Conservation (phyloP, 257 asterid genomes). For the Salvia miltiorrhiza region DNA sequence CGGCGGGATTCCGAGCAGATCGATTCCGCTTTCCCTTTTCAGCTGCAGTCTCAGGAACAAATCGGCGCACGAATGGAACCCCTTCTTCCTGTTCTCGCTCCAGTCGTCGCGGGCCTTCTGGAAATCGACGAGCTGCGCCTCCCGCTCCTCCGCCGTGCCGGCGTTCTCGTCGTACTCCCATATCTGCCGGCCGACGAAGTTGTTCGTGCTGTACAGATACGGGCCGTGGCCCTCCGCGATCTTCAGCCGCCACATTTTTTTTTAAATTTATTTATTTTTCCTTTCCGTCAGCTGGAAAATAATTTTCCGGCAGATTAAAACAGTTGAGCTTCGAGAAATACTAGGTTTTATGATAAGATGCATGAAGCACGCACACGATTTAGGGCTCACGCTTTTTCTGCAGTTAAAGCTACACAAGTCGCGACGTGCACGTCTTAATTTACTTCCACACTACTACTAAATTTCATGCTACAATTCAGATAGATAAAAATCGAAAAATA, state of each 20-base stretch:
- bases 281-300: not conserved
- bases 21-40: constrained; percentile 50
- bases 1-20: constrained; percentile 42
- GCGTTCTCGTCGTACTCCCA: constrained; percentile 54
- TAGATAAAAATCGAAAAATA: not conserved
- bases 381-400: too few relatives aligned
- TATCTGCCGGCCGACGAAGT: constrained; percentile 47
- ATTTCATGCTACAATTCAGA: not conserved
- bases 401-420: not conserved
- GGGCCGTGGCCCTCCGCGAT: constrained; percentile 54
- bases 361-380: not conserved
- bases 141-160: constrained; percentile 42
- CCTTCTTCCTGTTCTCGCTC: constrained; percentile 34
- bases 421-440: not conserved
- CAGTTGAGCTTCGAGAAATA: not conserved
- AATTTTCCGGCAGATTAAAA: not conserved
- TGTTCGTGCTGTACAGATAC: constrained; percentile 52
- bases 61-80: constrained; percentile 44
- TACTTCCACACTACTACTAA: not conserved
- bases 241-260: constrained; percentile 57
- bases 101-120: constrained; percentile 41
- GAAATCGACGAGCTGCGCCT: constrained; percentile 29
- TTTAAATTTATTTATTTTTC: too few relatives aligned
- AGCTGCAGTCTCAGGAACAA: constrained; percentile 59
- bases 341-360: not conserved